Percentiles rank a stretch among this genome's conserved stretches.
Conservation (phyloP, 1,284 basidiomycete genomes). For the Cystobasidiaceae sp. region DNA sequence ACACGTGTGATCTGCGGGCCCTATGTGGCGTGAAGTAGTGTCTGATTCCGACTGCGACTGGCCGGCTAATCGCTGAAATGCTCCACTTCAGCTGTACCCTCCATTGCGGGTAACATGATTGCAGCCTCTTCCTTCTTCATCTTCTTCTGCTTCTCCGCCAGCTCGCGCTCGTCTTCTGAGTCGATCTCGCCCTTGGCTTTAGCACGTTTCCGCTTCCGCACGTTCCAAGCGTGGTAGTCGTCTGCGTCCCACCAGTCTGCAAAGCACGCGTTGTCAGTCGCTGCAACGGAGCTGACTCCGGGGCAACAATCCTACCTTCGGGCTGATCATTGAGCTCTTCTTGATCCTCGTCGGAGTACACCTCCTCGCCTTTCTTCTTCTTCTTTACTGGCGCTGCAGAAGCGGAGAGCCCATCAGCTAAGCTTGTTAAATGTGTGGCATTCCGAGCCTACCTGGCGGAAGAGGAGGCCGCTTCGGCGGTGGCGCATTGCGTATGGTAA, state of each 20-base stretch:
- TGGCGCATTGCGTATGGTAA: constrained; percentile 1
- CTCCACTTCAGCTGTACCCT: not conserved
- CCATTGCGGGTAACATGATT: not conserved
- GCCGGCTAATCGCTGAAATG: constrained; percentile 26
- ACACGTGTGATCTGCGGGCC: too few species aligned
- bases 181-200: constrained; percentile 25
- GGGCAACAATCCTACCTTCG: not conserved
- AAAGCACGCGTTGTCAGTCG: not conserved
- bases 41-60: too few species aligned
- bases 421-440: not conserved
- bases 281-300: too few species aligned
- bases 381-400: constrained; percentile 10
- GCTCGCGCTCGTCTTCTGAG: constrained; percentile 19
- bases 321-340: constrained; percentile 25
- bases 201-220: constrained; percentile 26
- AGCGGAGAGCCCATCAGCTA: not conserved
- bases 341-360: constrained; percentile 26
- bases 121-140: not conserved
- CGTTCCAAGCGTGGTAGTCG: constrained; percentile 28
- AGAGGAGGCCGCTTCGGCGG: constrained; percentile 22
- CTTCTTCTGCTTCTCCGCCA: constrained; percentile 10
- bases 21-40: too few species aligned
- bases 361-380: constrained; percentile 30
- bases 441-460: not conserved
- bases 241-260: constrained; percentile 29